A percentile compares a stretch with the other conserved stretches of the same genome.
These are phyloP conservation scores for Wickerhamomyces chaumierensis DNA, from an alignment of 805 yeast genomes.

Conservation along the genomic window DNA sequence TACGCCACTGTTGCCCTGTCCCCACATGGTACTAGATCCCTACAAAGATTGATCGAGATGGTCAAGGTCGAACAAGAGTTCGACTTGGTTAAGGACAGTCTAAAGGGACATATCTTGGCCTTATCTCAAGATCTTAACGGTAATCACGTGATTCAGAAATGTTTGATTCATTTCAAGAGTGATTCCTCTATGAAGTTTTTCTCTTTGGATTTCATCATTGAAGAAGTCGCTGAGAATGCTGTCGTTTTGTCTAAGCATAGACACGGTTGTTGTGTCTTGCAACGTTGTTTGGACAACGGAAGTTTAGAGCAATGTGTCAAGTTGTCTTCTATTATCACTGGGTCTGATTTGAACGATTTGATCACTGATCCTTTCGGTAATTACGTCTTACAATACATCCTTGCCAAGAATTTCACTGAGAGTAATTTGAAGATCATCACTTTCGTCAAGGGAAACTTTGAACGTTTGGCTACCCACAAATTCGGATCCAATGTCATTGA, in stretches of 20 bases:
- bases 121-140: conserved; percentile 88
- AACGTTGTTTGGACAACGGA: conserved; percentile 90
- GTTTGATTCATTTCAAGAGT: conserved; percentile 51
- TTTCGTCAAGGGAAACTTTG: conserved; percentile 21
- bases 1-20: conserved; percentile 76
- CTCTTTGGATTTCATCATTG: conserved; percentile 51
- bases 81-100: conserved; percentile 43
- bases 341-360: conserved; percentile 55
- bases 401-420: conserved; percentile 30
- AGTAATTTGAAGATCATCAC: conserved; percentile 23
- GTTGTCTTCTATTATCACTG: conserved; percentile 47
- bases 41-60: conserved; percentile 86
- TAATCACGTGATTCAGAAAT: conserved; percentile 91
- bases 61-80: conserved; percentile 64
- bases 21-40: conserved; percentile 93
- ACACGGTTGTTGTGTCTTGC: conserved; percentile 96
- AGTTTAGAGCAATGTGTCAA: conserved; percentile 54
- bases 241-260: conserved; percentile 84
- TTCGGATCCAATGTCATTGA: conserved; percentile 93
- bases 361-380: conserved; percentile 93
- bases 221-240: conserved; percentile 66
- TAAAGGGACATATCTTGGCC: conserved; percentile 62
- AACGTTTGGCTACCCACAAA: conserved; percentile 67
- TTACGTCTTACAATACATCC: conserved; percentile 90
- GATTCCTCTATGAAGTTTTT: conserved; percentile 5